Evolutionary conservation across 1,139 yeast genomes (phyloP), one percentile per base, ranked within the genome.

Genomic region (Eremothecium coryli): DNA sequence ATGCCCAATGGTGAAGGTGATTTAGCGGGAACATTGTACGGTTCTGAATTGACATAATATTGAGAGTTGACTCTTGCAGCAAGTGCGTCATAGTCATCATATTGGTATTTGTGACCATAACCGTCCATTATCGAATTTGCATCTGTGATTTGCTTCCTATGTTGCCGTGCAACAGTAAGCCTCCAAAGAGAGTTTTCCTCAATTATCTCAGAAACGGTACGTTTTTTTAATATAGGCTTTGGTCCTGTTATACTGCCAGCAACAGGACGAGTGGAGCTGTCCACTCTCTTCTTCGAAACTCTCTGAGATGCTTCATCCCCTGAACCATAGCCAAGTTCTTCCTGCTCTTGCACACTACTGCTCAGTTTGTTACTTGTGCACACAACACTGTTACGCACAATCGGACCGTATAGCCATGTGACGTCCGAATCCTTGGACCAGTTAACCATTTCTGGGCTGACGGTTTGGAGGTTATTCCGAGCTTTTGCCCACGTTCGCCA

Each of bases 401-500:
- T 57, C 0, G 70, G 93, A 5, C 90, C 93, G 56, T 80, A 81
- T n/a, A 81, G 61, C 76, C 86, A 79, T 1, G 88, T 79, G 15
- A 80, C 84, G 57, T 81, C 93, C 34, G 75, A 75, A 43, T 79
- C 90, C 54, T 81, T 81, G 26, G 76, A 70, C 93, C 93, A 81
- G 52, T 81, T 80, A 16, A 81, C 78, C 29, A 67, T 68, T 47
- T 78, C 84, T 2, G 93, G 90, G 35, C 77, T 69, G 21, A 81
- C 72, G 8, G 88, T 82, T 49, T 70, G 70, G 43, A 80, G 61
- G 43, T 74, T 68, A 38, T 73, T 69, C 48, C 82, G 67, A 29
- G 81, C 71, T 55, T 81, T 84, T n/a, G 82, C 82, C 93, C 90
- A 81, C 2, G 88, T 82, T 60, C 93, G 67, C 93, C 93, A 81